Evolutionary conservation across 305 asterid genomes (phyloP).

Genomic region (Fraxinus nigra): DNA sequence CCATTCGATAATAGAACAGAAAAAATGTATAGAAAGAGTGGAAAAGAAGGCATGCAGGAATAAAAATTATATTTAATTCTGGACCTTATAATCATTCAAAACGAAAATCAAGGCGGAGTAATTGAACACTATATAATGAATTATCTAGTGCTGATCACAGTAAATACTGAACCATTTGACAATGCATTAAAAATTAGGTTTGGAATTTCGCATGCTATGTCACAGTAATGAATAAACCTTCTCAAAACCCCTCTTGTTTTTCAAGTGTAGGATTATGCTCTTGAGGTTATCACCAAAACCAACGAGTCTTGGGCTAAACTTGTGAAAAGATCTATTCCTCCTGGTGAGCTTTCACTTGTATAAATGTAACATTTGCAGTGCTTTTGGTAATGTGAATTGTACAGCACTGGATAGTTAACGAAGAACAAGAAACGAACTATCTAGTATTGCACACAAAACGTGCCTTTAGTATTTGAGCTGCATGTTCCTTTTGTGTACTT

Average conservation of each 20-base stretch:
- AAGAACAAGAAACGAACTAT: not conserved
- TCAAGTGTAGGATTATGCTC: slow-evolving; percentile 71
- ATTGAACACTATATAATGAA: not conserved
- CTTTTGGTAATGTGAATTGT: not conserved
- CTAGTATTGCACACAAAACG: not conserved
- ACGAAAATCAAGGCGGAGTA: not conserved
- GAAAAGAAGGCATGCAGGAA: not conserved
- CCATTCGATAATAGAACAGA: not conserved
- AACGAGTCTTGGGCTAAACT: slow-evolving; percentile 91
- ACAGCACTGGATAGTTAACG: not conserved
- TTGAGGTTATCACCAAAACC: slow-evolving; percentile 74
- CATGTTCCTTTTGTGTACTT: not conserved
- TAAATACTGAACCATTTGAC: not conserved
- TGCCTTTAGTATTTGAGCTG: not conserved
- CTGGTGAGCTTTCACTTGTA: slow-evolving; percentile 90
- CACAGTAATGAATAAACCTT: not conserved
- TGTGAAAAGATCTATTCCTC: slow-evolving; percentile 75
- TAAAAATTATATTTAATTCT: not conserved
- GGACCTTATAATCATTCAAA: not conserved
- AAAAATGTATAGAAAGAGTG: not conserved
- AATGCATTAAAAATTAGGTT: not conserved
- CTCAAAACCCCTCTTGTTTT: not conserved
- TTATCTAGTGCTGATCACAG: not conserved
- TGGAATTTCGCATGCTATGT: not conserved
- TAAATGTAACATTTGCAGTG: slow-evolving; percentile 19